Evolutionary conservation across 2,329 filamentous ascomycete genomes (phyloP), one percentile per base, ranked within the genome.

Genomic region (Pestalotiopsis sp.): DNA sequence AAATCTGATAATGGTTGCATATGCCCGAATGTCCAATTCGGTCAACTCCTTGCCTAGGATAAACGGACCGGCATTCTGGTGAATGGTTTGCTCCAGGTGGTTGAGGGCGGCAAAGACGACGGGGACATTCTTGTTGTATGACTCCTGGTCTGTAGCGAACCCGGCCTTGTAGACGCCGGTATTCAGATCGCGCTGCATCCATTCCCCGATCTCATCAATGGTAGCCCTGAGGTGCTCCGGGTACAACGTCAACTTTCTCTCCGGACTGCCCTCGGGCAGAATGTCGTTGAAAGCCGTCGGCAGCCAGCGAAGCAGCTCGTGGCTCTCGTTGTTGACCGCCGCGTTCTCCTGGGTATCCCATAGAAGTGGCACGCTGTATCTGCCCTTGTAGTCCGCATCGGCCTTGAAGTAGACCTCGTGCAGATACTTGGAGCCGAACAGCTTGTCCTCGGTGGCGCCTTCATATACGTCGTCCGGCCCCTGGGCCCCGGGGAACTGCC

Each of bases 341-440:
- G 82, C 86, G 13, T 79, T 77, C 2, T 82, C 81, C 75, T 88
- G 84, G 74, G 83, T 88, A 75, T 91, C 89, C 89, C 88, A 91
- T 0, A 91, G 81, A 2, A 89, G 72, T 0, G 89, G 89, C 2
- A 91, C 89, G 7, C 83, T 86, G 75, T 90, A 91, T 23, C 85
- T 81, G 0, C 89, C 89, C 71, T 87, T 86, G 77, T 91, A 91
- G 4, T 84, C 81, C 12, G 84, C 80, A 72, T 91, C 88, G 2
- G 85, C 88, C 68, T 82, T 84, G 78, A 91, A 90, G 77, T 91
- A 91, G 2, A 91, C 72, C 71, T 91, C 85, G 72, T 90, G 86
- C 71, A 92, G 75, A 75, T 87, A 91, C 56, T 83, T 82, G 69
- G 85, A 87, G 36, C 83, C 81, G 71, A 88, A 91, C 4, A 91